phyloP scores from a whole-genome alignment of 1,284 basidiomycete genomes.

The Trichosporon coremiiforme region DNA sequence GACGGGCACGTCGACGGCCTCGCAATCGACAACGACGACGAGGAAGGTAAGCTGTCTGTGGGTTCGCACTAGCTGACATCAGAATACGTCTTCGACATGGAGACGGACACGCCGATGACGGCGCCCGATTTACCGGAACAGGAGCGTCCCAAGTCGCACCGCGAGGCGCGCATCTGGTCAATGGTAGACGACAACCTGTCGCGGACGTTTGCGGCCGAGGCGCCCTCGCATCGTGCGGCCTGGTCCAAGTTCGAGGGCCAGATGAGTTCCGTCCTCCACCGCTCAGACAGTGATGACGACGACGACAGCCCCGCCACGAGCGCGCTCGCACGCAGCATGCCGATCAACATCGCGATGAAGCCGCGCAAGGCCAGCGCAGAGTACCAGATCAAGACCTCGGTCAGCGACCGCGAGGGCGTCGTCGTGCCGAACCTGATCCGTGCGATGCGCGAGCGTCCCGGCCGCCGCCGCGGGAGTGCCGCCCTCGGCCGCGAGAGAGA shows the following conservation, averaged over 20 bases:
- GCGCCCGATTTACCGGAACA: slow-evolving; percentile 12
- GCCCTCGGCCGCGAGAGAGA: slow-evolving; percentile 44
- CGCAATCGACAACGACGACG: slow-evolving; percentile 28
- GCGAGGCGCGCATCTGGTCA: slow-evolving; percentile 34
- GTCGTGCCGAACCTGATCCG: slow-evolving; percentile 49
- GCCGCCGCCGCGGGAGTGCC: slow-evolving; percentile 29
- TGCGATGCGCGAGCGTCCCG: slow-evolving; percentile 45
- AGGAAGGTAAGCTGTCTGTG: slow-evolving; percentile 34
- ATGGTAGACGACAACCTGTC: slow-evolving; percentile 52
- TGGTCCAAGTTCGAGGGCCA: slow-evolving; percentile 45
- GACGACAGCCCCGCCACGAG: slow-evolving; percentile 23
- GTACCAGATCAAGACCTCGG: slow-evolving; percentile 49
- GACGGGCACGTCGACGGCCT: slow-evolving; percentile 24
- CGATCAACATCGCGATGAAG: slow-evolving; percentile 44
- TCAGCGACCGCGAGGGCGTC: slow-evolving; percentile 46
- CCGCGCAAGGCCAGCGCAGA: slow-evolving; percentile 23
- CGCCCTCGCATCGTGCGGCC: slow-evolving; percentile 53
- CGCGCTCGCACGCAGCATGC: slow-evolving; percentile 48
- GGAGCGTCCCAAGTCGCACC: not conserved
- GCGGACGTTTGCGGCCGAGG: slow-evolving; percentile 52
- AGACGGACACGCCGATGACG: slow-evolving; percentile 40
- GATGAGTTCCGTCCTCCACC: slow-evolving; percentile 31
- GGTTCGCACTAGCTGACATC: slow-evolving; percentile 18
- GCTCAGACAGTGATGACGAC: slow-evolving; percentile 35
- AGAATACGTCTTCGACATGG: slow-evolving; percentile 57